Base-by-base conservation (phyloP, 108 stramenopile genomes). In the Halocafeteria seosinensis region DNA sequence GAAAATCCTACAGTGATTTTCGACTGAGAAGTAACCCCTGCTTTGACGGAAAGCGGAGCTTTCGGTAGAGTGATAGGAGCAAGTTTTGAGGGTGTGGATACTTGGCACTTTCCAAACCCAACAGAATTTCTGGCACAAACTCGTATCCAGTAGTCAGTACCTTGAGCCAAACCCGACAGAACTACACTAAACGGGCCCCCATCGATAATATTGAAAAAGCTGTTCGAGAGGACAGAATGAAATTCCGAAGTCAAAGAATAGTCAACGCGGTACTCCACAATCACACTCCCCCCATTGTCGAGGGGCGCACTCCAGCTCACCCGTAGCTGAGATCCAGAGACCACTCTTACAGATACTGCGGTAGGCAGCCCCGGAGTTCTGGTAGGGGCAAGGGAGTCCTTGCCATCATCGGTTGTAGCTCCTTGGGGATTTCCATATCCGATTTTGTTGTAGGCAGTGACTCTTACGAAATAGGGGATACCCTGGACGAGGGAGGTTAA, bases 161-260 rank as follows among this genome's bases (percentile, higher is more conserved):
- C 88, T 37, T 71, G 76, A 13, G 53, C 60, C 17, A 89, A 68
- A 55, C 76, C 79, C 23, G 78, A 63, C 47, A 89, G 75, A 26
- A 67, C 76, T 71, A 79, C 79, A 62, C 65, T 72, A 67, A 85
- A 89, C 6, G 88, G 88, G 30, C 84, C 82, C 3, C 88, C 88
- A 3, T 82, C 82, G 12, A 68, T 72, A 24, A 89, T 66, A 47
- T 83, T 79, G 26, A 60, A 69, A 4, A 84, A 61, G 0, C 71
- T 60, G 4, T 76, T 64, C 2, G 65, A 63, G 27, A 74, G 38
- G 26, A 13, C 50, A 50, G 68, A 60, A 13, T 38, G 30, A 61
- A 87, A 87, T 21, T 62, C 63, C 21, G 66, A 57, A 23, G 64
- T 71, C 27, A 68, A 66, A n/a, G 77, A 76, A 79, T 85, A 87